These are phyloP conservation scores for Fusarium odoratissimum DNA, from an alignment of 2,329 filamentous ascomycete genomes.

Conservation along the genomic window DNA sequence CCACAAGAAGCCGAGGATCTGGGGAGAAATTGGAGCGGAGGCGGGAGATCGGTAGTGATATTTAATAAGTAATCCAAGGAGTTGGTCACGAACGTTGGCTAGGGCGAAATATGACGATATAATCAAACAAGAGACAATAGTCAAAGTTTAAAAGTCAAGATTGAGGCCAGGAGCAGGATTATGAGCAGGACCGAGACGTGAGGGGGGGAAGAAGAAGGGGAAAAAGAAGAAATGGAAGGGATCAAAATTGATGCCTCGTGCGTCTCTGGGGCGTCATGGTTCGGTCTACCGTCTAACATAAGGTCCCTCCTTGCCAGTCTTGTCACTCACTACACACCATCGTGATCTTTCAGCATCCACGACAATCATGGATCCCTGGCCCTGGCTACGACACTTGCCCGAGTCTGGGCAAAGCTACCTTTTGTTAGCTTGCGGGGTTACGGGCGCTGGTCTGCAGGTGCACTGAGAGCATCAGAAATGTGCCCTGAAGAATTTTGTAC, in stretches of 20 bases:
- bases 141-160: slow-evolving; percentile 9
- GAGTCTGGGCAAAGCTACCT: slow-evolving; percentile 35
- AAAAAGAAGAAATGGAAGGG: slow-evolving; percentile 34
- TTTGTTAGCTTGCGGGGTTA: slow-evolving; percentile 44
- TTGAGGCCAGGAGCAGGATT: slow-evolving; percentile 3
- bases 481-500: slow-evolving; percentile 1
- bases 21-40: slow-evolving; percentile 29
- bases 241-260: slow-evolving; percentile 41
- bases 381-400: slow-evolving; percentile 38
- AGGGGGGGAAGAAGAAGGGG: slow-evolving; percentile 27
- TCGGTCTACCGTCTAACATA: slow-evolving; percentile 41
- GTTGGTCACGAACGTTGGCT: background rate
- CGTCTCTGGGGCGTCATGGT: slow-evolving; percentile 45
- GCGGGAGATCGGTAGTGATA: slow-evolving; percentile 24
- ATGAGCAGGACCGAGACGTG: background rate
- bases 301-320: slow-evolving; percentile 23
- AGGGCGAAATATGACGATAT: slow-evolving; percentile 16
- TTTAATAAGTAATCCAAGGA: slow-evolving; percentile 2
- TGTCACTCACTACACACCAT: slow-evolving; percentile 43
- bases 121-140: slow-evolving; percentile 5
- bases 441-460: slow-evolving; percentile 23
- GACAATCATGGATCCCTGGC: slow-evolving; percentile 42
- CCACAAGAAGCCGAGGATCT: slow-evolving; percentile 32
- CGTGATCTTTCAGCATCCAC: slow-evolving; percentile 43
- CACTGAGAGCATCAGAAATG: slow-evolving; percentile 5